These are phyloP conservation scores for Chaetomium fimeti DNA, from an alignment of 495 filamentous ascomycete species.

Conservation along the genomic window DNA sequence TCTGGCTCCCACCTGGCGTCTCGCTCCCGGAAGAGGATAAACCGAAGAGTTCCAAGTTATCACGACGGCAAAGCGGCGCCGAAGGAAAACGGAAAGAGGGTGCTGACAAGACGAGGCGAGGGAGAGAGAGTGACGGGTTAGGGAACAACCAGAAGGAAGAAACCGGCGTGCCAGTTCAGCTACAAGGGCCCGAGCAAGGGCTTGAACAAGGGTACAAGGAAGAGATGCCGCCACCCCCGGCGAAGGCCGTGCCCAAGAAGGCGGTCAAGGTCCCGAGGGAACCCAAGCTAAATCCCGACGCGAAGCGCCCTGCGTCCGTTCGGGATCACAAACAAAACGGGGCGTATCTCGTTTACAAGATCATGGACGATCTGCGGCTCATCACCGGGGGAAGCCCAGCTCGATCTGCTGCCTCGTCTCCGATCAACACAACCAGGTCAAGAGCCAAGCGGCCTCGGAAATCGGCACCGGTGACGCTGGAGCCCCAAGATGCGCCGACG, in stretches of 20 bases:
- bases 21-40: conserved; percentile 38
- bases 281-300: conserved; percentile 34
- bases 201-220: not conserved
- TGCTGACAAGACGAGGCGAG: conserved; percentile 27
- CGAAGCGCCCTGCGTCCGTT: conserved; percentile 36
- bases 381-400: conserved; percentile 23
- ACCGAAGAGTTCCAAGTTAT: conserved; percentile 29
- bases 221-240: conserved; percentile 20
- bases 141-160: conserved; percentile 14
- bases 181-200: not conserved
- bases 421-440: conserved; percentile 14
- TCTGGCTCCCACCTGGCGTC: conserved; percentile 53
- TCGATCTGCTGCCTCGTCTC: conserved; percentile 9
- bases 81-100: conserved; percentile 34
- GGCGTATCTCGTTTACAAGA: conserved; percentile 38
- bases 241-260: not conserved
- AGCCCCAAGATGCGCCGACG: not conserved
- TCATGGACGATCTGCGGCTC: conserved; percentile 29
- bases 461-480: conserved; percentile 29
- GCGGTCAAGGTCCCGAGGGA: conserved; percentile 13
- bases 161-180: not conserved
- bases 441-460: conserved; percentile 35
- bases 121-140: conserved; percentile 16
- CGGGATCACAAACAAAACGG: conserved; percentile 41
- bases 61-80: conserved; percentile 30